phyloP scores from a whole-genome alignment of 192 early-diverging fungal genomes.

The Phycomyces blakesleeanus region DNA sequence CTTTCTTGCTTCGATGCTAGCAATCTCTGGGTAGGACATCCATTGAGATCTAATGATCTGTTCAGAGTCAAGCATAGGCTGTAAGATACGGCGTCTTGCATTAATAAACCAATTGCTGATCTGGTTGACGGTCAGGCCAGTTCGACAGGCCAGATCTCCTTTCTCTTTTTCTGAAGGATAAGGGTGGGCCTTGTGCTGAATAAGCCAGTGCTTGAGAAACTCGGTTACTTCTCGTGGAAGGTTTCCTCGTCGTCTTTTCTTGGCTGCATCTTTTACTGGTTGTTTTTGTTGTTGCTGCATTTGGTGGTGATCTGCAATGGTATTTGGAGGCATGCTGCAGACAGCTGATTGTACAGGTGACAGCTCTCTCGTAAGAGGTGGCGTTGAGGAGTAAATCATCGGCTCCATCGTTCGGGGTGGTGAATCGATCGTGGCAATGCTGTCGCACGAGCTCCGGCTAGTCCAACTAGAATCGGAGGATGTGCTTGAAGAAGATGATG shows the following conservation, averaged over 20 bases:
- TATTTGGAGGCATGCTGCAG: constrained; percentile 1
- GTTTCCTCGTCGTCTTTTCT: constrained; percentile 40
- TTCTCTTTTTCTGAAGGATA: constrained; percentile 57
- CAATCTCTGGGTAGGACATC: constrained; percentile 18
- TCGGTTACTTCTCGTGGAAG: constrained; percentile 44
- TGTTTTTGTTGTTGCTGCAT: constrained; percentile 12
- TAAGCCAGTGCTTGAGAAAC: constrained; percentile 48
- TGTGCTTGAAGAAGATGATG: constrained; percentile 7
- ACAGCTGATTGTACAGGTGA: constrained; percentile 3
- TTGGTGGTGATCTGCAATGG: constrained; percentile 4
- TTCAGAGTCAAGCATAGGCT: constrained; percentile 43
- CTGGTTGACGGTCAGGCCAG: constrained; percentile 55
- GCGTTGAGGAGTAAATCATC: constrained; percentile 9
- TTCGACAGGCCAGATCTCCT: constrained; percentile 39
- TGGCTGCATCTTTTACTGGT: constrained; percentile 10
- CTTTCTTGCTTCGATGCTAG: not conserved
- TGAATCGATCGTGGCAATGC: constrained; percentile 25
- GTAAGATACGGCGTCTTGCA: constrained; percentile 52
- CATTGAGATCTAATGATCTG: constrained; percentile 9
- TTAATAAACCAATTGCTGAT: constrained; percentile 67
- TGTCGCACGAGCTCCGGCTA: constrained; percentile 20
- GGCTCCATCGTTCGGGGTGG: constrained; percentile 6
- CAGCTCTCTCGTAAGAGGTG: not conserved
- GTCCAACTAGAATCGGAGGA: constrained; percentile 13
- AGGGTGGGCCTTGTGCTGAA: constrained; percentile 51